Evolutionary conservation across 2,329 filamentous ascomycete species (phyloP).

Genomic region (Apiospora marii): DNA sequence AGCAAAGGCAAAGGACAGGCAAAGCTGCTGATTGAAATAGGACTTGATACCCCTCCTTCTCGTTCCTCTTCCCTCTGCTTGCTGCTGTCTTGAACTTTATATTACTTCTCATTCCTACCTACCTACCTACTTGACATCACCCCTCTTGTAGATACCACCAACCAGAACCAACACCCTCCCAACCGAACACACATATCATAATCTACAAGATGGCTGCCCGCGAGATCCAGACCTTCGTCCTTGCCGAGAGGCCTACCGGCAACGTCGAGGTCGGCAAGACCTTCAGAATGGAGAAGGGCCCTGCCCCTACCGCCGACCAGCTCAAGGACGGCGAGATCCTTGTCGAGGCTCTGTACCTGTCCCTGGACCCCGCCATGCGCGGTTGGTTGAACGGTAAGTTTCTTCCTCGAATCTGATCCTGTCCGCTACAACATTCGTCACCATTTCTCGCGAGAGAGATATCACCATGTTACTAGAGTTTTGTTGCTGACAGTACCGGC

Average conservation of each 20-base stretch:
- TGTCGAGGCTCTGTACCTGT: conserved; percentile 68
- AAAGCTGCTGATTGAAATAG: not conserved
- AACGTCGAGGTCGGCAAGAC: conserved; percentile 71
- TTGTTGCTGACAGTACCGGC: conserved; percentile 12
- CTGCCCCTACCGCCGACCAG: conserved; percentile 58
- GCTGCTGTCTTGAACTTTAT: conserved; percentile 13
- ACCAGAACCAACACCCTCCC: not conserved
- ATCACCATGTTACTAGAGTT: not conserved
- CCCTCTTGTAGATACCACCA: not conserved
- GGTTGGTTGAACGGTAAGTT: conserved; percentile 75
- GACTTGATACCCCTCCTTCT: not conserved
- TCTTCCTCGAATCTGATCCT: too few species aligned
- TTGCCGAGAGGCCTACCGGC: conserved; percentile 68
- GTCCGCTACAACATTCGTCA: too few species aligned
- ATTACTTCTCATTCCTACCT: not conserved
- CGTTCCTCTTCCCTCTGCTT: not conserved
- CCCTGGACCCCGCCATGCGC: conserved; percentile 79
- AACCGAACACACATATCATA: not conserved
- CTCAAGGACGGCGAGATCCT: conserved; percentile 72
- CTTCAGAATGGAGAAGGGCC: conserved; percentile 61
- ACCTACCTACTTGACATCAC: not conserved
- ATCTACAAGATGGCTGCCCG: conserved; percentile 47
- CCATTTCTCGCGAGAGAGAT: not conserved
- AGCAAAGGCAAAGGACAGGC: not conserved
- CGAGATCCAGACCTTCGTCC: conserved; percentile 60